These are phyloP conservation scores for Podosphaera fusca DNA, from an alignment of 2,329 filamentous ascomycete genomes.

Conservation along the genomic window DNA sequence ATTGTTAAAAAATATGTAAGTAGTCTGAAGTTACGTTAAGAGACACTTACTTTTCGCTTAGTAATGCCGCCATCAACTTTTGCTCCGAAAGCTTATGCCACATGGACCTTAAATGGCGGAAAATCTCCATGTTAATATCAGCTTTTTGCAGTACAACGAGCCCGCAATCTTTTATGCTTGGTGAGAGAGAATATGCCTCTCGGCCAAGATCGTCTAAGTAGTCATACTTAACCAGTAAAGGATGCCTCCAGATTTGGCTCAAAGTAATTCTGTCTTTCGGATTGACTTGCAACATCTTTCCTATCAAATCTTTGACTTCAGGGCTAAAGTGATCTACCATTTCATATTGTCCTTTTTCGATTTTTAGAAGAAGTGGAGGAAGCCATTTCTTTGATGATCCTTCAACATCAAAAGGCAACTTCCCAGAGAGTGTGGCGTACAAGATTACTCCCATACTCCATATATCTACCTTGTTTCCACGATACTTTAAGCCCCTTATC, in stretches of 20 bases:
- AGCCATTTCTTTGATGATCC: slow-evolving; percentile 19
- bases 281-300: slow-evolving; percentile 54
- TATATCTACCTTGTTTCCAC: slow-evolving; percentile 69
- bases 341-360: slow-evolving; percentile 34
- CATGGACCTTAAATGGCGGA: slow-evolving; percentile 68
- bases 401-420: slow-evolving; percentile 52
- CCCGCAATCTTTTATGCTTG: slow-evolving; percentile 36
- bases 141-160: slow-evolving; percentile 33
- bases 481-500: slow-evolving; percentile 53
- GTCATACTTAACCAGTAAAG: slow-evolving; percentile 66
- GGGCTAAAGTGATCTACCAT: slow-evolving; percentile 38
- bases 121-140: slow-evolving; percentile 58
- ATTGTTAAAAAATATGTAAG: background rate
- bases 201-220: slow-evolving; percentile 34
- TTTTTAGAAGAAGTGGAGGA: slow-evolving; percentile 35
- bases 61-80: slow-evolving; percentile 45
- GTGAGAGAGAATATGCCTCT: slow-evolving; percentile 25
- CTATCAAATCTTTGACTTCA: slow-evolving; percentile 58
- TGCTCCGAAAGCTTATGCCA: slow-evolving; percentile 73
- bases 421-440: slow-evolving; percentile 66
- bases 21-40: background rate
- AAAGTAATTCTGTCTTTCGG: slow-evolving; percentile 62
- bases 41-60: slow-evolving; percentile 32
- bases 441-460: slow-evolving; percentile 88
- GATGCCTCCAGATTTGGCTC: slow-evolving; percentile 64